A percentile compares a stretch with the other conserved stretches of the same genome.
Evolutionary conservation across 805 yeast species (phyloP).

Genomic region (Lipomyces sp.): DNA sequence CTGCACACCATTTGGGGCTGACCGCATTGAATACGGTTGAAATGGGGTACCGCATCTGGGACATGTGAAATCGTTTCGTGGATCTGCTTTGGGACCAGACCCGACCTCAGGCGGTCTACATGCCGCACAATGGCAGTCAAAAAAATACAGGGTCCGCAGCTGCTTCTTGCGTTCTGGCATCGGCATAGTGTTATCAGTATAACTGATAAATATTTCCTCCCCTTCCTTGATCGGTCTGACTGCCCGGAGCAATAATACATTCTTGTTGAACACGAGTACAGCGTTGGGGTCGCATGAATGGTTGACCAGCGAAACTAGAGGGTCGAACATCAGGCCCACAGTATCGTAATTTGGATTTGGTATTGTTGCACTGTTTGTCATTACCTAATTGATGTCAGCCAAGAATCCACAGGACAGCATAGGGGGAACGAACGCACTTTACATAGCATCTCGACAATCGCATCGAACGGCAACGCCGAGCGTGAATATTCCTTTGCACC

Average conservation of each 20-base stretch:
- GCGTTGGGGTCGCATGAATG: constrained; percentile 38
- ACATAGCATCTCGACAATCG: constrained; percentile 6
- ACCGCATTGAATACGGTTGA: constrained; percentile 14
- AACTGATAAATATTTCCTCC: constrained; percentile 32
- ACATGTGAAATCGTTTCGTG: constrained; percentile 21
- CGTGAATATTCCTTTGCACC: constrained; percentile 24
- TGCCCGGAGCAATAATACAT: constrained; percentile 11
- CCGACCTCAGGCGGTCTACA: constrained; percentile 9
- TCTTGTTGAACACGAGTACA: constrained; percentile 16
- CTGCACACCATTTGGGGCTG: neutral
- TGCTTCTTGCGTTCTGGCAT: constrained; percentile 6
- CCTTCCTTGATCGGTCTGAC: constrained; percentile 15
- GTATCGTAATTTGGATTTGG: constrained; percentile 17
- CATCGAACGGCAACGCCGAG: neutral
- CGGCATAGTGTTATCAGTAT: constrained; percentile 29
- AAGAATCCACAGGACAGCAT: neutral
- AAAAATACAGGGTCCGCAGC: constrained; percentile 22
- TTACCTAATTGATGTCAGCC: constrained; percentile 1
- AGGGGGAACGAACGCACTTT: constrained; percentile 8
- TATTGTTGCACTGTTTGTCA: constrained; percentile 17
- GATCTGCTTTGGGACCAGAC: neutral
- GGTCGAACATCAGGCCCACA: constrained; percentile 30
- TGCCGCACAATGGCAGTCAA: constrained; percentile 22
- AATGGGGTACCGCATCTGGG: constrained; percentile 14
- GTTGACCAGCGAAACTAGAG: constrained; percentile 28